Conservation (phyloP, 2,329 filamentous ascomycete species). For the Alternaria sp. region DNA sequence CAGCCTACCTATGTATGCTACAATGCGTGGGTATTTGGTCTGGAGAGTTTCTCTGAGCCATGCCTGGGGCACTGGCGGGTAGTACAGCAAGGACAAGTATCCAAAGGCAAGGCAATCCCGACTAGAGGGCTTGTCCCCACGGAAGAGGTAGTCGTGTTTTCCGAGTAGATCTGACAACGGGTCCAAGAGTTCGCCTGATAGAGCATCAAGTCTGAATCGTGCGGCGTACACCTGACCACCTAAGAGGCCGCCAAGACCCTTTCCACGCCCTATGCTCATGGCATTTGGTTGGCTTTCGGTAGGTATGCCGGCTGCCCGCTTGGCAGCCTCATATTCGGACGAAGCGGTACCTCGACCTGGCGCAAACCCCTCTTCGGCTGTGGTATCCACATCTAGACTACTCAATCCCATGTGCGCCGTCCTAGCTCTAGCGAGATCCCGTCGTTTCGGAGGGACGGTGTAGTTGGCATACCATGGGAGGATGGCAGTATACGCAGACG, state of each 20-base stretch:
- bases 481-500: slow-evolving; percentile 80
- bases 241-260: slow-evolving; percentile 69
- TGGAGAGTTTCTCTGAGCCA: slow-evolving; percentile 69
- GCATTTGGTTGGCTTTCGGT: slow-evolving; percentile 42
- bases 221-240: slow-evolving; percentile 73
- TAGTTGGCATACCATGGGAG: slow-evolving; percentile 90
- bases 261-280: slow-evolving; percentile 64
- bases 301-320: slow-evolving; percentile 48
- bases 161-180: slow-evolving; percentile 72
- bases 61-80: slow-evolving; percentile 67
- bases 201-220: slow-evolving; percentile 77
- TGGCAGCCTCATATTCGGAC: slow-evolving; percentile 50
- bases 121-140: slow-evolving; percentile 62
- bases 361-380: slow-evolving; percentile 46
- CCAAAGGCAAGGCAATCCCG: slow-evolving; percentile 84
- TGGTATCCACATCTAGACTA: slow-evolving; percentile 56
- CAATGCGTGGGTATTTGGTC: slow-evolving; percentile 56
- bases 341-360: slow-evolving; percentile 43
- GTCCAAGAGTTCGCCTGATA: slow-evolving; percentile 74
- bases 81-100: slow-evolving; percentile 78
- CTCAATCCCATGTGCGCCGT: slow-evolving; percentile 64
- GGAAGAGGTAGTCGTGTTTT: slow-evolving; percentile 65
- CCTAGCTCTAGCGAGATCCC: slow-evolving; percentile 73
- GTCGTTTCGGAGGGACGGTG: slow-evolving; percentile 78
- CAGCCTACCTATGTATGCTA: slow-evolving; percentile 50